These are phyloP conservation scores for Boletus subluridellus DNA, from an alignment of 1,284 basidiomycete genomes.

Conservation along the genomic window DNA sequence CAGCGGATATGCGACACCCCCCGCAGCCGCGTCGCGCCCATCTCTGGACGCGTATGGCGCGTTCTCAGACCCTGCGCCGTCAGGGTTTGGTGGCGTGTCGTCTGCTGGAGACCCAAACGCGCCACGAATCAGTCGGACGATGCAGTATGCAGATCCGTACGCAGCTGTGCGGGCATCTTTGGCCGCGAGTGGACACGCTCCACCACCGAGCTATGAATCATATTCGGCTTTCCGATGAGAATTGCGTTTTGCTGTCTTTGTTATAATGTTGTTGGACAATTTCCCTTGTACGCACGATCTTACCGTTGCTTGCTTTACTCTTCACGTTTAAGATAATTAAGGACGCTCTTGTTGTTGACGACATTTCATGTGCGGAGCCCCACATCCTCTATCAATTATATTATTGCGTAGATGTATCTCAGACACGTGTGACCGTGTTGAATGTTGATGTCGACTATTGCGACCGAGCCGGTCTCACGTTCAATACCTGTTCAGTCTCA, in stretches of 20 bases:
- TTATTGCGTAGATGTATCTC: conserved; percentile 14
- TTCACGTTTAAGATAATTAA: conserved; percentile 9
- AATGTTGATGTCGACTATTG: conserved; percentile 13
- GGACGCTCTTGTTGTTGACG: conserved; percentile 12
- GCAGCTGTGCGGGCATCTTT: conserved; percentile 65
- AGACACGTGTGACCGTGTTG: neutral
- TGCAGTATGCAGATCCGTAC: conserved; percentile 84
- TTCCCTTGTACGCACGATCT: conserved; percentile 17
- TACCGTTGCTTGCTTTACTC: conserved; percentile 6
- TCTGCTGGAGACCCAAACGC: conserved; percentile 39
- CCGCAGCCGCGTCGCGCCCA: conserved; percentile 45
- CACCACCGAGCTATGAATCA: conserved; percentile 50
- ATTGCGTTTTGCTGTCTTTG: neutral
- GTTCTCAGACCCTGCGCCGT: conserved; percentile 77
- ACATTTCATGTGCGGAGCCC: conserved; percentile 1
- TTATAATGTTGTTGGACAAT: conserved; percentile 2
- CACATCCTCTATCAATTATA: conserved; percentile 8
- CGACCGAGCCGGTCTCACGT: conserved; percentile 18
- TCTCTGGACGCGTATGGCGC: conserved; percentile 86
- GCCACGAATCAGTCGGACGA: conserved; percentile 73
- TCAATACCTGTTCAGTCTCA: neutral
- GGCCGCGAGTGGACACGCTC: conserved; percentile 25
- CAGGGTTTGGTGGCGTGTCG: conserved; percentile 51
- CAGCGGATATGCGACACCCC: conserved; percentile 30
- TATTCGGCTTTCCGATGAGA: conserved; percentile 36